Base-by-base conservation (phyloP, 495 filamentous ascomycete genomes). In the Penicillium coprophilum region DNA sequence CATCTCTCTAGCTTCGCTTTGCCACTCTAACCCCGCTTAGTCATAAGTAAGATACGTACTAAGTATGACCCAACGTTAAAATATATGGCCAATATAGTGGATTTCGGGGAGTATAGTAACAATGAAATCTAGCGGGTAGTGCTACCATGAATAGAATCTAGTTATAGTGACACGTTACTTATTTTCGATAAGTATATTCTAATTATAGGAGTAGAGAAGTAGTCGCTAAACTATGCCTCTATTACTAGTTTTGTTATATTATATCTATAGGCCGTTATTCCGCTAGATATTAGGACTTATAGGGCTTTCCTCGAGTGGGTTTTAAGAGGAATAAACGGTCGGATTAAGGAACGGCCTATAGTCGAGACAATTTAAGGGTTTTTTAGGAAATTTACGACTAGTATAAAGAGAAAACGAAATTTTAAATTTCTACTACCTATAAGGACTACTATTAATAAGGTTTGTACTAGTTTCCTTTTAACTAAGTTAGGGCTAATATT, bases 371-470 rank as follows among this genome's bases (percentile, higher is more conserved):
- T 55, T 19, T 3, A 55, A n/a, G 15, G 31, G n/a, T 39, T 55
- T 45, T 21, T 41, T 17, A 19, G 43, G 21, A 9, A 55, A 24
- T 55, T 55, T 19, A 6, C 32, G 17, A 31, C 53, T 1, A n/a
- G 53, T 6, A 48, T 55, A 15, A 21, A 20, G 31, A 46, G 24
- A 19, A 9, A 39, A 28, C 24, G 53, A 47, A 36, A 21, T 6
- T 47, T 80, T 79, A 10, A 38, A 20, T 55, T 55, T 31, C 15
- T 23, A 19, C 19, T 2, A 55, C 32, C 30, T 10, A 23, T 24
- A n/a, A 46, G 40, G 9, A 47, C 41, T 27, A 55, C 6, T 11
- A 30, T 55, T 3, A 47, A 28, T 23, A n/a, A 55, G 44, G 44
- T 55, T 13, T n/a, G 40, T 34, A 10, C 24, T 11, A 15, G 4